These are phyloP conservation scores for Margaritispora aquatica DNA, from an alignment of 495 filamentous ascomycete genomes.

Conservation along the genomic window DNA sequence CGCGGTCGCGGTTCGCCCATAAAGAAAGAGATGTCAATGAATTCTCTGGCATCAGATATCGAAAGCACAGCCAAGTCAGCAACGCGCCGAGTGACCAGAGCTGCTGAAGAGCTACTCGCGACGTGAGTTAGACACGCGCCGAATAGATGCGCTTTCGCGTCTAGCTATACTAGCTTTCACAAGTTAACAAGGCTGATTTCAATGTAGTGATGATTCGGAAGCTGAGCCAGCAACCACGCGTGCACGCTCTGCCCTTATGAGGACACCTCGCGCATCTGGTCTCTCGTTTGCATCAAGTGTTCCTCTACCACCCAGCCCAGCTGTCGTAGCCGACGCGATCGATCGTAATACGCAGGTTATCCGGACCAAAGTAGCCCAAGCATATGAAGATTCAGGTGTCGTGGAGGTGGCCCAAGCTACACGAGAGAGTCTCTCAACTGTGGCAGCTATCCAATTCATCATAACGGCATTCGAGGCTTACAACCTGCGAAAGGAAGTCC, in stretches of 20 bases:
- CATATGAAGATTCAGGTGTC: conserved; percentile 44
- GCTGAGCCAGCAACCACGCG: conserved; percentile 23
- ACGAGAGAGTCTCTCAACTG: conserved; percentile 61
- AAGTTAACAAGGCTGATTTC: conserved; percentile 8
- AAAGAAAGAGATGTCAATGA: conserved; percentile 52
- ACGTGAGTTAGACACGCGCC: conserved; percentile 12
- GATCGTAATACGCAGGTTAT: conserved; percentile 65
- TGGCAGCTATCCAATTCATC: conserved; percentile 58
- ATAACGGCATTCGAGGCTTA: conserved; percentile 58
- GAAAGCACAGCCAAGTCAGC: conserved; percentile 32
- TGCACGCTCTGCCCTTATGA: conserved; percentile 41
- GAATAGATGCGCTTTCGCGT: conserved; percentile 1
- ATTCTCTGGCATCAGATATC: conserved; percentile 29
- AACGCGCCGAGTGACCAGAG: conserved; percentile 40
- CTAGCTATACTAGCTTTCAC: background rate
- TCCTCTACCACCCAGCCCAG: conserved; percentile 75
- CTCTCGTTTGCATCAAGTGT: conserved; percentile 40
- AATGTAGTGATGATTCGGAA: conserved; percentile 33
- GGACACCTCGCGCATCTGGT: conserved; percentile 52
- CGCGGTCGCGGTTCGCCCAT: conserved; percentile 57
- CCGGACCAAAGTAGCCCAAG: conserved; percentile 42
- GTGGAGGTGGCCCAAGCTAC: conserved; percentile 48
- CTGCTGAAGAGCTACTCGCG: conserved; percentile 36
- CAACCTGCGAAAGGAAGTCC: conserved; percentile 51
- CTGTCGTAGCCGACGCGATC: conserved; percentile 75